Conservation (phyloP, 1,284 basidiomycete species). For the Pseudozyma sp. region DNA sequence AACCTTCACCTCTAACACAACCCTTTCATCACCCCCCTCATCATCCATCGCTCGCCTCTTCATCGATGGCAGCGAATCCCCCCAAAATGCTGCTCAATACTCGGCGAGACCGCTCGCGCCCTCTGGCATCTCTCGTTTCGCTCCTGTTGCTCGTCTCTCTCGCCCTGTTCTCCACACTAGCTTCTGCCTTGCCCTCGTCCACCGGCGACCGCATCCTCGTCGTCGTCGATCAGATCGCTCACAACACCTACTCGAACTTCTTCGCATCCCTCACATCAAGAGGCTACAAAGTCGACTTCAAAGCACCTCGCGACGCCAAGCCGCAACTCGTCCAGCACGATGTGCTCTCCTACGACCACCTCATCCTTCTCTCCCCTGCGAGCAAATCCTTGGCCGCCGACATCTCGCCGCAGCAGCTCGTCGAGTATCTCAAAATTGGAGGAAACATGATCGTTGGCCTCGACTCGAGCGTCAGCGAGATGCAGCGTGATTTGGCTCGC, state of each 20-base stretch:
- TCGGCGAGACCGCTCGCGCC: not conserved
- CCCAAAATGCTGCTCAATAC: constrained; percentile 2
- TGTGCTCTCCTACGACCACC: constrained; percentile 61
- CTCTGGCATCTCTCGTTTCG: not conserved
- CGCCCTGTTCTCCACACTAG: constrained; percentile 22
- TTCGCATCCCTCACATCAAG: constrained; percentile 35
- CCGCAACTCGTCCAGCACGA: constrained; percentile 55
- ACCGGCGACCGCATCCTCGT: constrained; percentile 62
- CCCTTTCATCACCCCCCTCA: not conserved
- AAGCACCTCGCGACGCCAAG: constrained; percentile 32
- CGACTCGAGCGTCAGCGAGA: constrained; percentile 74
- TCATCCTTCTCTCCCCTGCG: constrained; percentile 55
- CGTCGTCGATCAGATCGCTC: constrained; percentile 36
- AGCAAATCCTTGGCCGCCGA: constrained; percentile 76
- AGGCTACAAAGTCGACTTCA: constrained; percentile 52
- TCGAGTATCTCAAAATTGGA: constrained; percentile 76
- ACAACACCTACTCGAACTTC: constrained; percentile 42
- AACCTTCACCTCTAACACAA: not conserved
- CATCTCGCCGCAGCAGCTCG: constrained; percentile 84
- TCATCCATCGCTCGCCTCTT: constrained; percentile 3
- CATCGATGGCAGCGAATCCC: not conserved
- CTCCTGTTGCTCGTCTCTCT: constrained; percentile 7
- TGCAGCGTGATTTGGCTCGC: constrained; percentile 71
- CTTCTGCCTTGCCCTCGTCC: constrained; percentile 43
- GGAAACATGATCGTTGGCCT: constrained; percentile 88